Base-by-base conservation (phyloP, 805 yeast genomes). In the Cyberlindnera euphorbiae region DNA sequence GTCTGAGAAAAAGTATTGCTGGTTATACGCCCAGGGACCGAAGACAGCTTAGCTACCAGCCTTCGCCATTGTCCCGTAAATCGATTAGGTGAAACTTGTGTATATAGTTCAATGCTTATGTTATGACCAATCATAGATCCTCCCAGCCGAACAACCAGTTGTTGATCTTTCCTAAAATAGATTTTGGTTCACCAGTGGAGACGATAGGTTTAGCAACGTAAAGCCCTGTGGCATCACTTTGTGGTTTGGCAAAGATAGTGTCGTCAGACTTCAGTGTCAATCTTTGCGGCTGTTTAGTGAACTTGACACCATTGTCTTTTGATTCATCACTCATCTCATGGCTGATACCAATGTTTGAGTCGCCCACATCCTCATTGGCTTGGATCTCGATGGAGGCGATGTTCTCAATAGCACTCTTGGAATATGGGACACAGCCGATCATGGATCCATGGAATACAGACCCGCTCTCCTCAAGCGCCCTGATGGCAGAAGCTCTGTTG, bases 391-490 rank as follows among this genome's bases (percentile, higher is more conserved):
- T 52, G 0, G 68, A 60, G 3, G 67, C 67, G 34, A 82, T 60
- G 52, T 77, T 77, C 49, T 80, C 88, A 14, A 81, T 67, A 2
- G 78, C 69, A 18, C 66, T 63, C 44, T 74, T 77, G 11, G 74
- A 69, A 53, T 80, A 82, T 5, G 94, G 85, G 8, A 82, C 58
- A 71, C 95, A 59, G 53, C 95, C 77, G 55, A 79, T 58, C 57
- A 73, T 50, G 17, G 70, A 65, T 1, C 85, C 90, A 36, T 80
- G 82, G 50, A 81, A 74, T 6, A 79, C 71, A 10, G 69, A 58
- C 4, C 95, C 95, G 54, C 86, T 84, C 53, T 88, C 96, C 45
- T 83, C 79, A 29, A 89, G 63, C 0, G 98, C 96, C 37, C 95
- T 77, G 13, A 76, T 58, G 3, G 95, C 96, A 8, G 89, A 72